These are phyloP conservation scores for Apiospora malaysiana DNA, from an alignment of 2,329 filamentous ascomycete species.

Conservation along the genomic window DNA sequence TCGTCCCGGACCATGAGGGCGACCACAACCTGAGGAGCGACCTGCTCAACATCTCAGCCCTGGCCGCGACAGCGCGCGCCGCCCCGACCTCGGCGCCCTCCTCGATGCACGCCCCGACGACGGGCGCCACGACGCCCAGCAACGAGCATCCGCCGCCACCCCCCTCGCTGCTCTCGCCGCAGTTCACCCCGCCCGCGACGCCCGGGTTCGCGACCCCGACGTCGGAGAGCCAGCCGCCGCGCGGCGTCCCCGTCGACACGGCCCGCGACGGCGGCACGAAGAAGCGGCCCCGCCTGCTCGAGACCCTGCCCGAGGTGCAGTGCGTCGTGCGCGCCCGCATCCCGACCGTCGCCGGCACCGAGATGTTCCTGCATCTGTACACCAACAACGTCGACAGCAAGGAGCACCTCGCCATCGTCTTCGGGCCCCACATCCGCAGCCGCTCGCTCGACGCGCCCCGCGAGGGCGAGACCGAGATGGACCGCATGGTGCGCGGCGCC, in stretches of 20 bases:
- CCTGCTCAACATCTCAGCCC: slow-evolving; percentile 43
- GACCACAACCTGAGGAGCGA: slow-evolving; percentile 37
- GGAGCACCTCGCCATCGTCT: slow-evolving; percentile 96
- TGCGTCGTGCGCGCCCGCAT: slow-evolving; percentile 95
- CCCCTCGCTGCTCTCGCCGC: slow-evolving; percentile 82
- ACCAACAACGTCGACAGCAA: slow-evolving; percentile 92
- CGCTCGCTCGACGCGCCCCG: slow-evolving; percentile 72
- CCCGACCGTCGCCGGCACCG: slow-evolving; percentile 86
- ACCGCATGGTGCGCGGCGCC: slow-evolving; percentile 92
- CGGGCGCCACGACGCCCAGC: slow-evolving; percentile 17
- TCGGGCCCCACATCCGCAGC: slow-evolving; percentile 83
- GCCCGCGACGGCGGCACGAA: slow-evolving; percentile 62
- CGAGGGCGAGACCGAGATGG: slow-evolving; percentile 82
- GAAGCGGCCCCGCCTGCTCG: slow-evolving; percentile 74
- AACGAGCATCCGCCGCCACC: slow-evolving; percentile 46
- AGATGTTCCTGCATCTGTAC: slow-evolving; percentile 98
- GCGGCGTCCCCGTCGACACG: slow-evolving; percentile 65
- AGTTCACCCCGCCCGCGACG: slow-evolving; percentile 76
- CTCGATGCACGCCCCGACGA: slow-evolving; percentile 21
- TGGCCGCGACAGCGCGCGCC: slow-evolving; percentile 7
- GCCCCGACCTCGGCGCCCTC: slow-evolving; percentile 12
- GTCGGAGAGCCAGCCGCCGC: slow-evolving; percentile 44
- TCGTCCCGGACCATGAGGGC: slow-evolving; percentile 29
- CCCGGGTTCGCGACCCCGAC: slow-evolving; percentile 63
- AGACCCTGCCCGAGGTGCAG: slow-evolving; percentile 81